phyloP scores from a whole-genome alignment of 2,329 filamentous ascomycete genomes.

The Epichloe brachyelytri region DNA sequence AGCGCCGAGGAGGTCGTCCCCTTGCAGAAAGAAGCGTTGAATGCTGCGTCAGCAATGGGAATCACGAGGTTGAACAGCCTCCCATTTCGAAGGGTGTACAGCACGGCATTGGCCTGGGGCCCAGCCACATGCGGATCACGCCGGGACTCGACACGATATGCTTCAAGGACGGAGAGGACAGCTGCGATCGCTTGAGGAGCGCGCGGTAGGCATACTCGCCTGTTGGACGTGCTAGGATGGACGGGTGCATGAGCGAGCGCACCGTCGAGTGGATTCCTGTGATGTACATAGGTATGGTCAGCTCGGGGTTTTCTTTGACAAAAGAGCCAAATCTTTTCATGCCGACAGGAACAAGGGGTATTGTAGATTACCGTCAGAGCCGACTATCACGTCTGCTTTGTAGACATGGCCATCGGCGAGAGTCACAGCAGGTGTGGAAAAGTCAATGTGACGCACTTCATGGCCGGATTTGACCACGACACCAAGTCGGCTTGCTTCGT shows the following conservation, averaged over 20 bases:
- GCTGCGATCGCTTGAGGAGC: slow-evolving; percentile 1
- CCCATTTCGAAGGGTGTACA: slow-evolving; percentile 5
- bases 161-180: background rate
- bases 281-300: background rate
- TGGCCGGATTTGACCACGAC: slow-evolving; percentile 4
- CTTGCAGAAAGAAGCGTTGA: slow-evolving; percentile 1
- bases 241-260: slow-evolving; percentile 6
- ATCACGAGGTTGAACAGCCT: slow-evolving; percentile 7
- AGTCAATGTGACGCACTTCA: slow-evolving; percentile 5
- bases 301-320: background rate
- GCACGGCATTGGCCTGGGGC: slow-evolving; percentile 3
- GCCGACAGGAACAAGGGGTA: too few relatives aligned
- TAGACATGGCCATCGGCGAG: slow-evolving; percentile 3
- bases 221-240: background rate
- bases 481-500: slow-evolving; percentile 5
- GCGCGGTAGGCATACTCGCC: slow-evolving; percentile 8
- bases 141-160: background rate
- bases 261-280: slow-evolving; percentile 6
- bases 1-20: background rate
- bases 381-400: slow-evolving; percentile 8
- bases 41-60: background rate
- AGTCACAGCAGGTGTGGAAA: slow-evolving; percentile 3
- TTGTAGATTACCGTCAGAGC: slow-evolving; percentile 6
- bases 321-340: too few relatives aligned
- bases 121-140: slow-evolving; percentile 5